phyloP scores from a whole-genome alignment of 73 alveolate genomes.

The Paramecium tetraurelia region DNA sequence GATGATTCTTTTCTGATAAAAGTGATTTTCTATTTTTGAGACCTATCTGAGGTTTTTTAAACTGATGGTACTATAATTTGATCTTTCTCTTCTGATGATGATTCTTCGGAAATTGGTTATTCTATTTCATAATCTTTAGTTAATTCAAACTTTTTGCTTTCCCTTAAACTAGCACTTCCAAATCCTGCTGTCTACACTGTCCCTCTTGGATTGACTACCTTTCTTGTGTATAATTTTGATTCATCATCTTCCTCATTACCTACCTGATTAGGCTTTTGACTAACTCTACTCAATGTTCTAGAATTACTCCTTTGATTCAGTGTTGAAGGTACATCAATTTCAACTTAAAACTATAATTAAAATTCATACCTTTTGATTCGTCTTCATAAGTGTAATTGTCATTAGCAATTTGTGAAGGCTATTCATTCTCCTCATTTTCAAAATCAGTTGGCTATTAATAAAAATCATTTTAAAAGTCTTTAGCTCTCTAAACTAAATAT shows the following conservation, averaged over 20 bases:
- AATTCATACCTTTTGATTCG: neutral
- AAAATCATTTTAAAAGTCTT: neutral
- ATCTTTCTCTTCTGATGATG: constrained; percentile 7
- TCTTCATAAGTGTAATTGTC: neutral
- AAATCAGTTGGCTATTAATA: neutral
- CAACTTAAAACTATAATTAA: neutral
- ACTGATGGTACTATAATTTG: neutral
- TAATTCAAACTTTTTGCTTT: neutral
- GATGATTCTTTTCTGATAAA: neutral
- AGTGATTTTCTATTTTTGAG: neutral
- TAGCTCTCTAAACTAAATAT: neutral
- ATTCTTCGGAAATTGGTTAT: neutral
- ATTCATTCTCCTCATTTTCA: neutral
- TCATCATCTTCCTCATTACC: neutral
- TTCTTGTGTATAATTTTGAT: neutral
- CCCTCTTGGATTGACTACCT: neutral
- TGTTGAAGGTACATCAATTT: constrained; percentile 14
- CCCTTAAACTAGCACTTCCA: neutral
- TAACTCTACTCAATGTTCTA: constrained; percentile 3
- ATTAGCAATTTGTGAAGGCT: neutral
- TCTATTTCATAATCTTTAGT: neutral
- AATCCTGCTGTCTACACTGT: constrained; percentile 15
- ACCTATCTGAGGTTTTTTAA: neutral
- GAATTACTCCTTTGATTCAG: constrained; percentile 4
- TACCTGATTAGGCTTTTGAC: neutral